Evolutionary conservation across 176 grass and related monocot genomes (phyloP).

Genomic region (Dactylis glomerata): DNA sequence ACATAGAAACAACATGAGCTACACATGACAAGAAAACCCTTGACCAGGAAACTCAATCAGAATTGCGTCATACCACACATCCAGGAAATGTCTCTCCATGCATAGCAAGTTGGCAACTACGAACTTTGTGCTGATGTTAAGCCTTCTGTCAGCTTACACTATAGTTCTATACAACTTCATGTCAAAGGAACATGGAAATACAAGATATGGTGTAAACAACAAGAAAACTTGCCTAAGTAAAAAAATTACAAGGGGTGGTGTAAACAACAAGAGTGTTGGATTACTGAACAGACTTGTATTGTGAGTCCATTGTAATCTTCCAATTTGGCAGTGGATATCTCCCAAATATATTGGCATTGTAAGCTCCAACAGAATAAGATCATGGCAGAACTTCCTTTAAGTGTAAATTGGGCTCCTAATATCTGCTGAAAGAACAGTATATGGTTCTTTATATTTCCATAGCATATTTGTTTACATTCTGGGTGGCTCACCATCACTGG

Average conservation of each 20-base stretch:
- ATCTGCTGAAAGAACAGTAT: neutral
- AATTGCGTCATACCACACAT: neutral
- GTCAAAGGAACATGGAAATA: neutral
- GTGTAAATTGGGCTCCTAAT: neutral
- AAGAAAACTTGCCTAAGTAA: neutral
- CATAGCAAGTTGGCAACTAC: neutral
- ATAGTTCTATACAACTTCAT: neutral
- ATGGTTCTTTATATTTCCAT: neutral
- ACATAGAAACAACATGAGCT: neutral
- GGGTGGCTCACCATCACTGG: too few relatives aligned
- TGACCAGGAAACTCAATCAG: neutral
- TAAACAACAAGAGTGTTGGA: slow-evolving; percentile 8
- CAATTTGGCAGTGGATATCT: slow-evolving; percentile 1
- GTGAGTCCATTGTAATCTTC: neutral
- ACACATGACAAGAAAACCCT: neutral
- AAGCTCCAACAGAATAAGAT: neutral
- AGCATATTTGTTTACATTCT: neutral
- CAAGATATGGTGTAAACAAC: slow-evolving; percentile 1
- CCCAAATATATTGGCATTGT: neutral
- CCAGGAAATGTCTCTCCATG: too few relatives aligned
- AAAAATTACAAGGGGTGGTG: neutral
- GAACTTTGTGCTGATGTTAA: neutral
- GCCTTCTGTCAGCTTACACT: neutral
- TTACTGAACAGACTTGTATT: neutral
- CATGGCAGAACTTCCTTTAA: neutral